Evolutionary conservation across 768 basidiomycete species (phyloP), one percentile per base, ranked within the genome.

Genomic region (Arthromyces matolae): DNA sequence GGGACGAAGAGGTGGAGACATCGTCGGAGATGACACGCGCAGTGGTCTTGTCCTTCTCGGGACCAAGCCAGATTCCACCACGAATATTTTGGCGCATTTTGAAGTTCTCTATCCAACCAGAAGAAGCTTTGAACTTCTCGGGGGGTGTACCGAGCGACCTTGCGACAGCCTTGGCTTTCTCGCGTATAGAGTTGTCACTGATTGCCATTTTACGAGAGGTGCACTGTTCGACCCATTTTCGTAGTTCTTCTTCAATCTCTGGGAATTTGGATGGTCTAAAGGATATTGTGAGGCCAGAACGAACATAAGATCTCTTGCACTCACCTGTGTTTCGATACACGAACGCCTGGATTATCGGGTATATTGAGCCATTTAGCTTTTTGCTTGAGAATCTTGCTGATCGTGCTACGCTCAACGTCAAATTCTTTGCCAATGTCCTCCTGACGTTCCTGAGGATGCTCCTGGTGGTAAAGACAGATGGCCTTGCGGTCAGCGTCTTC

Each of bases 91-190:
- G 79, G 27, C 92, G 83, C 57, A 80, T 77, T 69, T 93, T 93
- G 73, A 93, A 94, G 63, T 90, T 90, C 62, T 93, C 90, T 45
- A 94, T 77, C 92, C 92, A 94, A 4, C 90, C 89, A 8, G 86
- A 82, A 60, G 85, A 89, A n/a, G 88, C 91, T 67, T 93, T 93
- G 78, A 94, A 94, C 63, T 79, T 77, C 47, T 87, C 84, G 49
- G 82, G 77, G 38, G 74, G 62, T 51, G 86, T 80, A 42, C 75
- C 70, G 42, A 83, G 73, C 6, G 54, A 60, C 34, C 71, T 66
- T 1, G 84, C 88, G 51, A 86, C 75, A 53, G 81, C 77, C 53
- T 81, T 80, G 18, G 90, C 90, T 58, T 83, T 81, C 24, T 70
- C 69, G 49, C 84, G 81, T 46, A 80, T 73, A 42, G 75, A 64